Percentiles rank a stretch among this genome's conserved stretches.
Evolutionary conservation across 2,329 filamentous ascomycete genomes (phyloP).

Genomic region (Juglanconis sp.): DNA sequence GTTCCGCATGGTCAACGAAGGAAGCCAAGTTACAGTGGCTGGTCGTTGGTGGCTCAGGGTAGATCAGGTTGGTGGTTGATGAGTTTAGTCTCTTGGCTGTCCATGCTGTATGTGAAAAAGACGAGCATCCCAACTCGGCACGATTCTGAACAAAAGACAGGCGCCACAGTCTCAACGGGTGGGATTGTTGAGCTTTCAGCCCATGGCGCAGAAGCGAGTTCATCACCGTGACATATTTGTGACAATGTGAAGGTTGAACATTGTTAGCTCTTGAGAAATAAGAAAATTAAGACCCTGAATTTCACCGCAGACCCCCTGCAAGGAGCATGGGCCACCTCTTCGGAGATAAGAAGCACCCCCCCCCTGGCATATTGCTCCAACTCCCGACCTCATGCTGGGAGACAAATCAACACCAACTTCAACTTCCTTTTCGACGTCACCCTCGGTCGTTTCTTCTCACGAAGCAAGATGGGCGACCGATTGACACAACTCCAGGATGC

Average conservation of each 20-base stretch:
- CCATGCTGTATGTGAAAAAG: not conserved
- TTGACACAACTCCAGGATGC: slow-evolving; percentile 83
- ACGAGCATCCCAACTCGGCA: no score
- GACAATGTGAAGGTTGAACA: not conserved
- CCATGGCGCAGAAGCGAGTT: slow-evolving; percentile 7
- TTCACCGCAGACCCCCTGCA: not conserved
- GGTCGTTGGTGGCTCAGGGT: slow-evolving; percentile 42
- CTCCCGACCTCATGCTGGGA: not conserved
- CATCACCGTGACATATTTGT: slow-evolving; percentile 16
- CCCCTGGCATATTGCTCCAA: not conserved
- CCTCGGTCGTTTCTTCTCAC: slow-evolving; percentile 7
- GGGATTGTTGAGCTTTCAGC: slow-evolving; percentile 9
- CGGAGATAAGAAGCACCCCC: slow-evolving; percentile 1
- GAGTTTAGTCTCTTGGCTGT: slow-evolving; percentile 7
- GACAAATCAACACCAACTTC: not conserved
- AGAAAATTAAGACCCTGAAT: not conserved
- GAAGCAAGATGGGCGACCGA: slow-evolving; percentile 62
- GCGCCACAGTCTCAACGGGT: not conserved
- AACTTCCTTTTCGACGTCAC: not conserved
- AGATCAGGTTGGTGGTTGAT: slow-evolving; percentile 29
- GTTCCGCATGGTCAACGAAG: slow-evolving; percentile 62
- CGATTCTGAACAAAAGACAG: no score
- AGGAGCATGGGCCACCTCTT: slow-evolving; percentile 8
- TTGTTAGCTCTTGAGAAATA: not conserved
- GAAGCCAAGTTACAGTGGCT: slow-evolving; percentile 62